Percentiles rank a stretch among this genome's conserved stretches.
These are phyloP conservation scores for Septoria petroselini DNA, from an alignment of 2,329 filamentous ascomycete species.

Conservation along the genomic window DNA sequence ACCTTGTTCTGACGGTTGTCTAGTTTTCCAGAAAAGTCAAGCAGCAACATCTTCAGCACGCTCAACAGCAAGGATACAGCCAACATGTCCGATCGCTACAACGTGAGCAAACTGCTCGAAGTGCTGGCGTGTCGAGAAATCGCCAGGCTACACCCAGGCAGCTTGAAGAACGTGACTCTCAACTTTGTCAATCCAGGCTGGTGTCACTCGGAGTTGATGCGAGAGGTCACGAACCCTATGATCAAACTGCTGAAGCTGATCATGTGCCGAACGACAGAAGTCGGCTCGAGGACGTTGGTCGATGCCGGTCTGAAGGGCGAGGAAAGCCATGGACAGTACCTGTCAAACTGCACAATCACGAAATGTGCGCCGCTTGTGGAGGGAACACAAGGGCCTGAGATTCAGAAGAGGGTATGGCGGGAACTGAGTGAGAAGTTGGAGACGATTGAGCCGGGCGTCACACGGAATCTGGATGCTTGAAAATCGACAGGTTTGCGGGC, in stretches of 20 bases:
- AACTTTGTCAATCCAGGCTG: conserved; percentile 55
- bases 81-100: conserved; percentile 45
- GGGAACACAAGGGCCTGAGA: conserved; percentile 38
- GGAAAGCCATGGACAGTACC: conserved; percentile 44
- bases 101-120: conserved; percentile 50
- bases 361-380: conserved; percentile 37
- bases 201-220: conserved; percentile 49
- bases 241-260: conserved; percentile 24
- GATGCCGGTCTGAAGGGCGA: conserved; percentile 38
- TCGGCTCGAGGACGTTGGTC: conserved; percentile 43
- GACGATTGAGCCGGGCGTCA: conserved; percentile 37
- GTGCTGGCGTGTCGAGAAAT: conserved; percentile 44
- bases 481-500: neutral
- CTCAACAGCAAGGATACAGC: conserved; percentile 40
- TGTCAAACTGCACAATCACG: conserved; percentile 36
- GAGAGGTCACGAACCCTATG: conserved; percentile 27
- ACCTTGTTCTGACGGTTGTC: no score
- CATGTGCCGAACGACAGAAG: conserved; percentile 40
- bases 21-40: conserved; percentile 38
- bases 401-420: conserved; percentile 41
- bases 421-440: conserved; percentile 43
- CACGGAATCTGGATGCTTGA: conserved; percentile 23
- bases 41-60: conserved; percentile 38
- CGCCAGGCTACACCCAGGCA: conserved; percentile 27
- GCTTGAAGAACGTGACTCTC: conserved; percentile 43